These are phyloP conservation scores for Galerina marginata DNA, from an alignment of 768 basidiomycete genomes.

Conservation along the genomic window DNA sequence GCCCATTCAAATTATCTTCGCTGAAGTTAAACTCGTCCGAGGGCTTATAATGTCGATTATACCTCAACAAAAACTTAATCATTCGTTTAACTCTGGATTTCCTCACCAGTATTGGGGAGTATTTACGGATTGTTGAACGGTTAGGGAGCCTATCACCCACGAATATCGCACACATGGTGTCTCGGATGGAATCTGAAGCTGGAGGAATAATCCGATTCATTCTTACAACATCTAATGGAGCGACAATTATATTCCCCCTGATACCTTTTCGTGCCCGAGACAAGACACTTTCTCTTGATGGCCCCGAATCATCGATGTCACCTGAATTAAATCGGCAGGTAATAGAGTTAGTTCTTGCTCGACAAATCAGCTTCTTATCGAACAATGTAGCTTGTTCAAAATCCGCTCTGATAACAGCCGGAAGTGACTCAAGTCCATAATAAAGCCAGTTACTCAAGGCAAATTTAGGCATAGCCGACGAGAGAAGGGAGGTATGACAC, in stretches of 20 bases:
- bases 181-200: not conserved
- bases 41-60: not conserved
- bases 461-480: not conserved
- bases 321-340: not conserved
- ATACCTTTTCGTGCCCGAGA: not conserved
- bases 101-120: not conserved
- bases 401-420: not conserved
- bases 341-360: not conserved
- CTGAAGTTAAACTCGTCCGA: not conserved
- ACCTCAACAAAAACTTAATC: not conserved
- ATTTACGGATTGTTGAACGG: not conserved
- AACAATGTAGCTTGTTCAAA: not conserved
- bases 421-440: not conserved
- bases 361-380: not conserved
- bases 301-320: not conserved
- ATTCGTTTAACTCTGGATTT: not conserved
- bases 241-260: not conserved
- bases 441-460: slow-evolving; percentile 7
- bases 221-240: not conserved
- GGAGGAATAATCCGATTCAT: not conserved
- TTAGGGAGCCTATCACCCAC: not conserved
- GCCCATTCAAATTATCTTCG: not conserved
- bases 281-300: no score
- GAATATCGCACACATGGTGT: not conserved
- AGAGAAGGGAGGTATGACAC: not conserved